Conservation (phyloP, 2,329 filamentous ascomycete genomes). For the Colletotrichum trifolii region DNA sequence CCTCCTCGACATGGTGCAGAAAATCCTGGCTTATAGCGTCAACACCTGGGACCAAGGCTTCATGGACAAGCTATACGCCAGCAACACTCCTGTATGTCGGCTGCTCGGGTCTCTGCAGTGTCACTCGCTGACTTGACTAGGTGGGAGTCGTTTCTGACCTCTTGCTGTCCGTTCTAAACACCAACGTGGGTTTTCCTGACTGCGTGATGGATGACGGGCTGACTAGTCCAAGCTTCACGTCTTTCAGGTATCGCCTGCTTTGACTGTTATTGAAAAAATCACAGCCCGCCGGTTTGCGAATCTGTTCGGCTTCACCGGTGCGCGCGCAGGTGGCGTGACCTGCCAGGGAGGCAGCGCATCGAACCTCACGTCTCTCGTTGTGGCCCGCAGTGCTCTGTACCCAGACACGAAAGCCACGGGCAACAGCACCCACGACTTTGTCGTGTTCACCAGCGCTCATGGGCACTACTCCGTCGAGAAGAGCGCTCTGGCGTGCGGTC, state of each 20-base stretch:
- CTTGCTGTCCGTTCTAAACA: slow-evolving; percentile 87
- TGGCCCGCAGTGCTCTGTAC: slow-evolving; percentile 88
- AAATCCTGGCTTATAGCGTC: slow-evolving; percentile 85
- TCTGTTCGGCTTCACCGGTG: slow-evolving; percentile 80
- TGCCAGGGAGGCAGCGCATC: slow-evolving; percentile 87
- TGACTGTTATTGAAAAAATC: slow-evolving; percentile 88
- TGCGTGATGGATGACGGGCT: background rate
- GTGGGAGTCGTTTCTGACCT: slow-evolving; percentile 88
- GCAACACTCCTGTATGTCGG: slow-evolving; percentile 77
- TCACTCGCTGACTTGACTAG: slow-evolving; percentile 48
- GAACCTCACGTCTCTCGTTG: slow-evolving; percentile 85
- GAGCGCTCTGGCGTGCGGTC: slow-evolving; percentile 88
- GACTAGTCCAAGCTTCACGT: slow-evolving; percentile 75
- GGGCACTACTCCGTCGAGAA: slow-evolving; percentile 97
- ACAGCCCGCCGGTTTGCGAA: slow-evolving; percentile 78
- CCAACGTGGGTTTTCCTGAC: slow-evolving; percentile 71
- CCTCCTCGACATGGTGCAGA: slow-evolving; percentile 75
- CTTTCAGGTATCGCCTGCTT: slow-evolving; percentile 90
- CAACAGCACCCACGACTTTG: slow-evolving; percentile 73
- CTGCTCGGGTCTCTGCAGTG: background rate
- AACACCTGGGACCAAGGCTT: slow-evolving; percentile 99
- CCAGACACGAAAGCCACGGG: slow-evolving; percentile 81
- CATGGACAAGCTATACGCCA: slow-evolving; percentile 93
- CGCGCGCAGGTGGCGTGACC: slow-evolving; percentile 77
- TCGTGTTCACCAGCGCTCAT: slow-evolving; percentile 88